Conservation (phyloP, 2,329 filamentous ascomycete genomes). For the Ophiosphaerella herpotricha region DNA sequence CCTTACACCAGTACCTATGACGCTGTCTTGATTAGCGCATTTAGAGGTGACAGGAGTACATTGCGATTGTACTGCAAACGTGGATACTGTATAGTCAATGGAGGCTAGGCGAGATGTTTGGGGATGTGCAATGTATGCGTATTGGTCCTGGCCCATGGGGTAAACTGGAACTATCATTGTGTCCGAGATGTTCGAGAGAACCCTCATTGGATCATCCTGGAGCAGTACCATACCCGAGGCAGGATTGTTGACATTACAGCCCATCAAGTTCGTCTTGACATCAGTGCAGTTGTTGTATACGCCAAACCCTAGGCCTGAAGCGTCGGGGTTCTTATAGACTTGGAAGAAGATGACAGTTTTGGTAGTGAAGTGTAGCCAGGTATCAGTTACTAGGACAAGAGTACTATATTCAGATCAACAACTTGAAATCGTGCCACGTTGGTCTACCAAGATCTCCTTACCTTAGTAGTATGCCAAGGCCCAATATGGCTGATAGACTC, state of each 20-base stretch:
- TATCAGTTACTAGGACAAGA: conserved; percentile 1
- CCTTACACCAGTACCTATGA: neutral
- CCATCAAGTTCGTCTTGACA: neutral
- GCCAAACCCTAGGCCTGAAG: neutral
- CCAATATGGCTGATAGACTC: neutral
- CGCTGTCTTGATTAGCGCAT: neutral
- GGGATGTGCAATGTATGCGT: conserved; percentile 1
- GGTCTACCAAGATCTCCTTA: too few relatives aligned
- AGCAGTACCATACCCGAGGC: neutral
- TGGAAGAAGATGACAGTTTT: conserved; percentile 2
- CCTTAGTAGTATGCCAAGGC: neutral
- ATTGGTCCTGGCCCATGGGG: neutral
- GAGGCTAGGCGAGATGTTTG: neutral
- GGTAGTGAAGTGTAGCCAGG: conserved; percentile 4
- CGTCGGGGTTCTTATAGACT: neutral
- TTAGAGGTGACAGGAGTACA: neutral
- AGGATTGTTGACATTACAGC: neutral
- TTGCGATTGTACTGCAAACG: neutral
- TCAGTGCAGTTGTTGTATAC: neutral
- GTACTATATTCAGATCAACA: neutral
- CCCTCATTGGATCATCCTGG: neutral
- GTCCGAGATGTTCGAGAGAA: neutral
- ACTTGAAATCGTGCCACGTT: neutral
- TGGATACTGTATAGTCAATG: conserved; percentile 3
- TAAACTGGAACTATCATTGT: neutral